Percentiles rank a stretch among this genome's conserved stretches.
Conservation (phyloP, 2,329 filamentous ascomycete species). For the Talaromyces sp. region DNA sequence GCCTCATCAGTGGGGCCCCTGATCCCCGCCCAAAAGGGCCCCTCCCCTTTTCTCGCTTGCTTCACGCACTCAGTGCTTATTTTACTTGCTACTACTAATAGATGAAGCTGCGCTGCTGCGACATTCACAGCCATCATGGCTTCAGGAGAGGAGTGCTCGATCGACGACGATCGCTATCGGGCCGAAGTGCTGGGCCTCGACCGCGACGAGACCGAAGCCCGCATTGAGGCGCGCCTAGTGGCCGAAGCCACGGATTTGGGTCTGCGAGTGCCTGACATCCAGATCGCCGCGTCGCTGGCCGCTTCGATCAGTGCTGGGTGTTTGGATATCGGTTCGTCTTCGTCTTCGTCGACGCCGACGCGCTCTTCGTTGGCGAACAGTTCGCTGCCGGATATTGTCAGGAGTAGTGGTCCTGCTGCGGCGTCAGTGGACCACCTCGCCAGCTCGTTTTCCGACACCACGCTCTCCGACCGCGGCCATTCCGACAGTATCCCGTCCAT, state of each 20-base stretch:
- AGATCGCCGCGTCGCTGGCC: constrained; percentile 29
- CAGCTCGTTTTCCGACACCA: constrained; percentile 27
- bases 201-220: constrained; percentile 32
- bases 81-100: neutral
- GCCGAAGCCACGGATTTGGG: constrained; percentile 35
- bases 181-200: constrained; percentile 29
- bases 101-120: neutral
- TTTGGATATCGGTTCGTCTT: constrained; percentile 19
- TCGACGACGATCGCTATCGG: constrained; percentile 36
- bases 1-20: neutral
- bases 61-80: too few species aligned
- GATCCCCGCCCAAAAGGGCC: neutral
- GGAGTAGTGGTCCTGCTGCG: neutral
- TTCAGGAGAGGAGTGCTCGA: constrained; percentile 4
- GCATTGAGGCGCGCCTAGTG: constrained; percentile 31
- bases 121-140: neutral
- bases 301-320: constrained; percentile 31
- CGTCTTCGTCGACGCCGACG: constrained; percentile 20
- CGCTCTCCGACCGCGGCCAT: constrained; percentile 25
- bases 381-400: constrained; percentile 22
- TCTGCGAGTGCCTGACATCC: constrained; percentile 28
- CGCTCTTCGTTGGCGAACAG: constrained; percentile 22
- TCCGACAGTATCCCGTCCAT: constrained; percentile 32
- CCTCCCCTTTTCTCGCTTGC: neutral
- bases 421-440: constrained; percentile 24